Evolutionary conservation across 495 filamentous ascomycete species (phyloP), one percentile per base, ranked within the genome.

Genomic region (Penicillium antarcticum): DNA sequence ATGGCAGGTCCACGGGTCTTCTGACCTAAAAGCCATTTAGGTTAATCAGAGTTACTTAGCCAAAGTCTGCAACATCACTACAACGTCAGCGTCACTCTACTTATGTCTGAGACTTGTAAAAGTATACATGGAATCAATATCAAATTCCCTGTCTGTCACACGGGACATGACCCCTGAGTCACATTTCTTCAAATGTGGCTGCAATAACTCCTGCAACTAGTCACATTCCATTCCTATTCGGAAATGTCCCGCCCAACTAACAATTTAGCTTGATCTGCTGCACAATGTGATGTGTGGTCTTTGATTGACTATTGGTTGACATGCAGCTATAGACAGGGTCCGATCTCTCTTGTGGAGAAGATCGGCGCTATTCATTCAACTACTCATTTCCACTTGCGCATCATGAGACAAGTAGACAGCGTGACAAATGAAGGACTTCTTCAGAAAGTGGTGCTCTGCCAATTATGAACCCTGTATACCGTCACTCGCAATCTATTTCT

Each of bases 161-260:
- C 24, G 29, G 37, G 26, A 45, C 35, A 52, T 61, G 54, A 57
- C 51, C 51, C 48, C 57, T 53, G 52, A 58, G 48, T 61, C 54
- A 56, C 54, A 61, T 55, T 40, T 38, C 21, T 29, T 31, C 8
- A 35, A 32, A 23, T 9, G 53, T 63, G 60, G 60, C 56, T 54
- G 42, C 53, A 52, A 54, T 60, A 29, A 32, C 36, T 48, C 38
- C 52, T 53, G 58, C 53, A 57, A 43, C 53, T 55, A 55, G 61
- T 63, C 61, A 63, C 57, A 56, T 61, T 61, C 54, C 45, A 52
- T 47, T 53, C 60, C 48, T 38, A 56, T 58, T 53, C 19, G 40
- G 42, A 48, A 42, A 11, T 39, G 18, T 34, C 43, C 36, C 52
- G 47, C 4, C 47, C 10, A 38, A 35, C 55, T 56, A 55, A 42